Base-by-base conservation (phyloP, 2,329 filamentous ascomycete species). In the Zopfia rhizophila region DNA sequence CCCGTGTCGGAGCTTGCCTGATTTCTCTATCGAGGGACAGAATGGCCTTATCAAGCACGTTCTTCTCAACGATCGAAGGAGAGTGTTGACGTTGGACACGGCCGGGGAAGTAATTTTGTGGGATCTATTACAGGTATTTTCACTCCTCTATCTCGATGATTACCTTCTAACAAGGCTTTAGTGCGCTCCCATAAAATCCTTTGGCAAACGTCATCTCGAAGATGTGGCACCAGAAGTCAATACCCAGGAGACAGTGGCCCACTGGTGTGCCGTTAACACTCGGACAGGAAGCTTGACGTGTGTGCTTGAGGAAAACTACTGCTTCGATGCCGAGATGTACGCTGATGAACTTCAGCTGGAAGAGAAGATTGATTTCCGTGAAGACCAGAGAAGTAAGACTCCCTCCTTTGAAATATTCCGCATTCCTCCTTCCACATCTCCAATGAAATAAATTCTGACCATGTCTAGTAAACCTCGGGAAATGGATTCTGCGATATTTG, bases 261-360 rank as follows among this genome's bases (percentile, higher is more conserved):
- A 96, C 41, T 99, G 94, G 94, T 99, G 94, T 68, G 90, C 90
- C 2, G 89, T 97, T 40, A 91, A 99, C 65, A 92, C 93, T 14
- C 88, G 93, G 59, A 97, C 93, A 4, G 94, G 94, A 24, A 91
- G 90, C 52, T 78, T 99, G 43, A 93, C 91, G 2, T 93, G 97
- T 3, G 87, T 95, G 13, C 73, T 99, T 13, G 94, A 99, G 66
- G 90, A 92, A 28, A 95, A 94, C 63, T 95, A 95, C 59, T 97
- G 92, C 69, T 99, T 99, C 60, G 94, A 99, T 72, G 94, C 92
- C 12, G 94, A 99, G 66, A 89, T 96, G 72, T 99, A 99, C 68
- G 93, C 91, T 1, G 94, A 99, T 67, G 92, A 97, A 72, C 76
- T 95, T 24, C 79, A 86, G 28, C 60, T 93, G 42, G 82, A 88